phyloP scores from a whole-genome alignment of 2,329 filamentous ascomycete genomes.

The Tolypocladium sp. region DNA sequence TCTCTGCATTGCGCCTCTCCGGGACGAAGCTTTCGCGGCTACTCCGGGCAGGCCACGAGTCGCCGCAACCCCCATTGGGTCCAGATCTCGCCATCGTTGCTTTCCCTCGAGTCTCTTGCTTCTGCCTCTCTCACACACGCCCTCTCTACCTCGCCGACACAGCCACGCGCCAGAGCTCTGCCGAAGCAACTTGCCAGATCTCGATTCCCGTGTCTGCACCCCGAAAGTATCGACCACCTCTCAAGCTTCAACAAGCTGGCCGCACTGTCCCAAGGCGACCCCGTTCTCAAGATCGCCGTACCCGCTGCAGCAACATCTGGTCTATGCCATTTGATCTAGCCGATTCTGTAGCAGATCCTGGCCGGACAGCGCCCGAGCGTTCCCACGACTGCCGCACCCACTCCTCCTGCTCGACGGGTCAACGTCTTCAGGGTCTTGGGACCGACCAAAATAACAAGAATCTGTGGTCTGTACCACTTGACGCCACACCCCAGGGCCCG shows the following conservation, averaged over 20 bases:
- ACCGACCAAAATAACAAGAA: conserved; percentile 6
- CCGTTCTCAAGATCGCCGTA: conserved; percentile 7
- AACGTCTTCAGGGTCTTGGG: conserved; percentile 1
- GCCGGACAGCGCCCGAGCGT: conserved; percentile 9
- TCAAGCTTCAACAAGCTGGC: neutral
- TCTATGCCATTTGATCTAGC: conserved; percentile 7
- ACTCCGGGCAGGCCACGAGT: neutral
- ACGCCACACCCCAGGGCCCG: conserved; percentile 3
- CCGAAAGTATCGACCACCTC: neutral
- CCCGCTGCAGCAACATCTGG: conserved; percentile 6
- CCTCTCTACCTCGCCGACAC: neutral
- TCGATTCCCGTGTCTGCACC: neutral
- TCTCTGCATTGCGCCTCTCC: neutral
- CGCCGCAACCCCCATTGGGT: neutral
- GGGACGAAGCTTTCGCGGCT: neutral
- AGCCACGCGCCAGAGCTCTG: neutral
- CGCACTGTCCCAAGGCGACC: neutral
- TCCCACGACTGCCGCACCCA: conserved; percentile 5
- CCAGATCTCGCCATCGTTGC: neutral
- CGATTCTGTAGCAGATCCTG: conserved; percentile 10
- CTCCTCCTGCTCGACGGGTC: neutral
- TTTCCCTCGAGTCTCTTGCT: neutral
- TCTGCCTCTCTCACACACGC: neutral
- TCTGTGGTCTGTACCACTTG: conserved; percentile 5
- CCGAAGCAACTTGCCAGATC: neutral